Percentiles rank a stretch among this genome's conserved stretches.
Evolutionary conservation across 2,329 filamentous ascomycete genomes (phyloP).

Genomic region (Trichoderma guizhouense): DNA sequence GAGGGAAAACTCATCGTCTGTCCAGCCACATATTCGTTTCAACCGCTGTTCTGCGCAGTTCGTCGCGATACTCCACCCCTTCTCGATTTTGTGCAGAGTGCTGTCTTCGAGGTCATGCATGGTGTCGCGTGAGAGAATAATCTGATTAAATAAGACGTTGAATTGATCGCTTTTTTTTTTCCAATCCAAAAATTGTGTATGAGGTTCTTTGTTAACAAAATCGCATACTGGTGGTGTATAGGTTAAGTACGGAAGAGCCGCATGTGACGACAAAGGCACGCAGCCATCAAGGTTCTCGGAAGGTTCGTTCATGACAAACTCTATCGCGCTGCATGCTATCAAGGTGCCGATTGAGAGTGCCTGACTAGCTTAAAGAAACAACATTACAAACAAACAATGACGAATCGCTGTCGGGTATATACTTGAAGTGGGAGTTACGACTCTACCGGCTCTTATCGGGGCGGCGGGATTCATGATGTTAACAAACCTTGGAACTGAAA

Average conservation of each 20-base stretch:
- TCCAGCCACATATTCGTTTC: conserved; percentile 31
- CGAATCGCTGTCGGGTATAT: background rate
- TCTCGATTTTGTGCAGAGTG: conserved; percentile 35
- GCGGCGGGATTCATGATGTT: background rate
- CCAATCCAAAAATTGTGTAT: background rate
- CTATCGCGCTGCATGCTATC: background rate
- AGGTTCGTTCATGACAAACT: background rate
- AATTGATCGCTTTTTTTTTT: background rate
- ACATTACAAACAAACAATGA: background rate
- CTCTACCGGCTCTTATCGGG: background rate
- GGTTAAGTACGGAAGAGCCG: background rate
- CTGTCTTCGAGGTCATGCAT: conserved; percentile 28
- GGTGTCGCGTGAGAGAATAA: background rate
- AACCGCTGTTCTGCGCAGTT: conserved; percentile 35
- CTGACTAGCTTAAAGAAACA: background rate
- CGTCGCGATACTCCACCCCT: conserved; percentile 39
- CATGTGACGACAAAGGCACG: background rate
- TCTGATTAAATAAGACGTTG: background rate
- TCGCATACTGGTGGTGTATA: background rate
- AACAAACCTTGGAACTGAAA: background rate
- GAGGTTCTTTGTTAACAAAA: background rate
- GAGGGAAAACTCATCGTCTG: conserved; percentile 33
- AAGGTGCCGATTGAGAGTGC: background rate
- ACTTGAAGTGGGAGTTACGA: background rate
- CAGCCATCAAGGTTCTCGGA: conserved; percentile 11